These are phyloP conservation scores for Barnettozyma wickerhamii DNA, from an alignment of 805 yeast species.

Conservation along the genomic window DNA sequence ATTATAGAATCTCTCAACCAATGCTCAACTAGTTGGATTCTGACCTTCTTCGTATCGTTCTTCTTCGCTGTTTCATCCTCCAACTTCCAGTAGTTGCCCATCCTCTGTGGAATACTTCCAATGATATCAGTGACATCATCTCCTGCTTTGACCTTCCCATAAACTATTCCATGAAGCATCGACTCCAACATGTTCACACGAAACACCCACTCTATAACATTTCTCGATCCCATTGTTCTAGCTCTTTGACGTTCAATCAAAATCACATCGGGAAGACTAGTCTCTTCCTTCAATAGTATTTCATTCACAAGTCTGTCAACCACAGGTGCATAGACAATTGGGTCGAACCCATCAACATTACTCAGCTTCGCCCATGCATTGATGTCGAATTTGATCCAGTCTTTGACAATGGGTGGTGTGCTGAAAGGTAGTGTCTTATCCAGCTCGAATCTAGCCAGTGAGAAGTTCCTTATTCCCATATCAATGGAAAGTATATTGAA, in stretches of 20 bases:
- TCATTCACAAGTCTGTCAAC: constrained; percentile 25
- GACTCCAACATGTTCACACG: constrained; percentile 52
- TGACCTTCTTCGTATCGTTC: constrained; percentile 13
- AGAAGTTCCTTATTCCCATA: constrained; percentile 35
- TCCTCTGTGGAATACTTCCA: constrained; percentile 17
- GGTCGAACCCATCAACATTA: constrained; percentile 17
- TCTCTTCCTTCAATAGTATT: constrained; percentile 18
- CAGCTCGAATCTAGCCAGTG: constrained; percentile 26
- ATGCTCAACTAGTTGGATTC: constrained; percentile 17
- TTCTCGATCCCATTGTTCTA: constrained; percentile 42
- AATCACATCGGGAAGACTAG: constrained; percentile 34
- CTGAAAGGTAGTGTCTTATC: constrained; percentile 20
- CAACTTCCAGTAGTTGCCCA: constrained; percentile 23
- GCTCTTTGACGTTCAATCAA: constrained; percentile 55
- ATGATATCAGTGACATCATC: constrained; percentile 14
- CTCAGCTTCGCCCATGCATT: constrained; percentile 14
- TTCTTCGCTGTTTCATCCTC: constrained; percentile 5
- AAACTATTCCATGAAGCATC: constrained; percentile 35
- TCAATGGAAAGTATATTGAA: constrained; percentile 31
- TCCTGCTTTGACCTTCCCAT: constrained; percentile 5
- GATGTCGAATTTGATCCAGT: constrained; percentile 34
- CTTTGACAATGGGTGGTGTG: constrained; percentile 24
- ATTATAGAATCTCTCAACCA: constrained; percentile 15
- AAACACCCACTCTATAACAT: constrained; percentile 46
- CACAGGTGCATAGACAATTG: constrained; percentile 22